Conservation (phyloP, 2,329 filamentous ascomycete genomes). For the Ophiostoma ips region DNA sequence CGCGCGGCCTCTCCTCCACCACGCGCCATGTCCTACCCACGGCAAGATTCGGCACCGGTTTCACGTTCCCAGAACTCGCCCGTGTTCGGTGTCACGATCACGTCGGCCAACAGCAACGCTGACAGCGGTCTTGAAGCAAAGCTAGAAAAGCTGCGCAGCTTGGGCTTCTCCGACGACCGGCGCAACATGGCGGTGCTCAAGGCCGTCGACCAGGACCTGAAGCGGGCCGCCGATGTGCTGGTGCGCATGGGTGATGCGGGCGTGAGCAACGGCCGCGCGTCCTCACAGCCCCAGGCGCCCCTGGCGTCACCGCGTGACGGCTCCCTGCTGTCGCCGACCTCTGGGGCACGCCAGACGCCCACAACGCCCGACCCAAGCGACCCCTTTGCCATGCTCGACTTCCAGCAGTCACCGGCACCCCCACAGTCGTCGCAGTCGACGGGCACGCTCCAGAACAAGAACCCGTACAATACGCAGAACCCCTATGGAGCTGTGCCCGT, state of each 20-base stretch:
- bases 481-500: conserved; percentile 46
- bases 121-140: conserved; percentile 53
- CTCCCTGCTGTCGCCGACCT: conserved; percentile 27
- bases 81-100: conserved; percentile 56
- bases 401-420: conserved; percentile 33
- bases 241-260: conserved; percentile 64
- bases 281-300: conserved; percentile 18
- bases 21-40: conserved; percentile 9
- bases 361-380: conserved; percentile 26
- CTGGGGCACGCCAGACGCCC: conserved; percentile 11
- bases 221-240: conserved; percentile 73
- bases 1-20: conserved; percentile 21
- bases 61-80: conserved; percentile 48
- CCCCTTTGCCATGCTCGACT: conserved; percentile 57
- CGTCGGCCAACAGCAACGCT: conserved; percentile 22
- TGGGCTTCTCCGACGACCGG: conserved; percentile 80
- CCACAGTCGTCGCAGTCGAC: conserved; percentile 54
- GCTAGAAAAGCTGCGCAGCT: conserved; percentile 62
- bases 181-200: conserved; percentile 69
- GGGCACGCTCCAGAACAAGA: conserved; percentile 43
- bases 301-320: conserved; percentile 33
- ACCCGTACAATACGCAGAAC: conserved; percentile 42
- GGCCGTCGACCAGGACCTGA: conserved; percentile 70
- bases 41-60: conserved; percentile 18
- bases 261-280: conserved; percentile 45